phyloP scores from a whole-genome alignment of 768 basidiomycete genomes.

The Macrolepiota albuminosa region DNA sequence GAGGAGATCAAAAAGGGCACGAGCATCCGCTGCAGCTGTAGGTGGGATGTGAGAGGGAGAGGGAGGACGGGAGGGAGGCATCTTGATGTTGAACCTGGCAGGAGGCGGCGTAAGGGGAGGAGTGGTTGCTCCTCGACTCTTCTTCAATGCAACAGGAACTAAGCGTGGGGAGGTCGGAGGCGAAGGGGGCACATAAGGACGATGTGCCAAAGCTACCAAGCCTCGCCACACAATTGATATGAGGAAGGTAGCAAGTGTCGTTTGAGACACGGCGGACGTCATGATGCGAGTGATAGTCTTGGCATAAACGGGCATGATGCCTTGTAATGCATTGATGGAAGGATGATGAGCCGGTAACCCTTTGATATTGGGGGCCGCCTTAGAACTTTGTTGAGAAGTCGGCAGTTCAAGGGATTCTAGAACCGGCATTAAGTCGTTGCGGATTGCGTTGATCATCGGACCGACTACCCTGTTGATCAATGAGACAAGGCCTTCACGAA shows the following conservation, averaged over 20 bases:
- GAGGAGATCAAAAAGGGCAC: slow-evolving; percentile 58
- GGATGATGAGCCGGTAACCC: slow-evolving; percentile 41
- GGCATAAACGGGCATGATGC: slow-evolving; percentile 57
- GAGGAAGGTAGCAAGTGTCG: slow-evolving; percentile 61
- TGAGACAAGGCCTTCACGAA: slow-evolving; percentile 69
- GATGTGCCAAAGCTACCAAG: slow-evolving; percentile 65
- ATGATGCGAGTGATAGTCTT: slow-evolving; percentile 55
- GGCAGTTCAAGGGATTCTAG: slow-evolving; percentile 59
- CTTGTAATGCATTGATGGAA: slow-evolving; percentile 54
- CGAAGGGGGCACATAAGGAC: slow-evolving; percentile 37
- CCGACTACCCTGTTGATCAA: slow-evolving; percentile 62
- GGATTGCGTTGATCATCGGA: slow-evolving; percentile 59
- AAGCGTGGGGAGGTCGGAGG: slow-evolving; percentile 36
- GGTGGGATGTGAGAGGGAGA: slow-evolving; percentile 40
- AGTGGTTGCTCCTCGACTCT: slow-evolving; percentile 39
- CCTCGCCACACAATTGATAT: slow-evolving; percentile 74
- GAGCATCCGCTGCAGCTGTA: slow-evolving; percentile 52
- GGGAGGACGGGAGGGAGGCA: slow-evolving; percentile 63
- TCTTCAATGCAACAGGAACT: slow-evolving; percentile 30
- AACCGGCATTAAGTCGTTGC: slow-evolving; percentile 54
- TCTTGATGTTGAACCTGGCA: slow-evolving; percentile 59
- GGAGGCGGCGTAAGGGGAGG: slow-evolving; percentile 55
- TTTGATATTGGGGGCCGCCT: slow-evolving; percentile 27
- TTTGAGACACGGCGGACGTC: slow-evolving; percentile 48
- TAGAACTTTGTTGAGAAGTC: slow-evolving; percentile 23